Conservation (phyloP, 768 basidiomycete genomes). For the Auricularia sp. region DNA sequence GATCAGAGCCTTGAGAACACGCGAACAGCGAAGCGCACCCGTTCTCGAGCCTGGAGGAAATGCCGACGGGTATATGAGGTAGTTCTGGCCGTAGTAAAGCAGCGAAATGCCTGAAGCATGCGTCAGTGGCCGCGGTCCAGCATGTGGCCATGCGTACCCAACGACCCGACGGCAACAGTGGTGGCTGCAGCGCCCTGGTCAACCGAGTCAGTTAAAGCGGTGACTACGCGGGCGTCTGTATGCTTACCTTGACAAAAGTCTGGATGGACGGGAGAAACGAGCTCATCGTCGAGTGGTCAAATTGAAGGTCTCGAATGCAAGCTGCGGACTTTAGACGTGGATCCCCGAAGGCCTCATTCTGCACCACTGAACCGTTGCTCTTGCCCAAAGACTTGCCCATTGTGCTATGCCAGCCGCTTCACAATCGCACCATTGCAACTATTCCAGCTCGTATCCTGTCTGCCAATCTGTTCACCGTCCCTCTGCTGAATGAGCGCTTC, state of each 20-base stretch:
- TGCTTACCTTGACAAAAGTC: slow-evolving; percentile 34
- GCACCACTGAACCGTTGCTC: no score
- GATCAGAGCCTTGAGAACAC: not conserved
- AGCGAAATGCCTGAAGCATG: slow-evolving; percentile 51
- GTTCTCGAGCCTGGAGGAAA: slow-evolving; percentile 71
- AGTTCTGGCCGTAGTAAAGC: slow-evolving; percentile 79
- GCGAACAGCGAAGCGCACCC: slow-evolving; percentile 32
- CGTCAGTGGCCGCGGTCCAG: not conserved
- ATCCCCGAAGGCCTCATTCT: no score
- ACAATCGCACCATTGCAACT: no score
- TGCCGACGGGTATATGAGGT: slow-evolving; percentile 83
- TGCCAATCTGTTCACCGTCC: no score
- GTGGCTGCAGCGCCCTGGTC: slow-evolving; percentile 28
- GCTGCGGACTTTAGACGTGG: no score
- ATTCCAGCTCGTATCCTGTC: no score
- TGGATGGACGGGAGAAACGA: slow-evolving; percentile 33
- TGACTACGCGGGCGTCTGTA: not conserved
- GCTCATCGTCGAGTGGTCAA: not conserved
- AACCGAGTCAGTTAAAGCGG: not conserved
- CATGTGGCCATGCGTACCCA: slow-evolving; percentile 21
- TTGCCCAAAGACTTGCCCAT: no score
- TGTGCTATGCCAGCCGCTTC: no score
- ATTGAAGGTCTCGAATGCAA: no score
- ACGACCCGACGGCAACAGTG: slow-evolving; percentile 27
- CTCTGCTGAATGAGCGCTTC: no score